A percentile compares a stretch with the other conserved stretches of the same genome.
Conservation (phyloP, 1,284 basidiomycete genomes). For the Peniophora sp. region DNA sequence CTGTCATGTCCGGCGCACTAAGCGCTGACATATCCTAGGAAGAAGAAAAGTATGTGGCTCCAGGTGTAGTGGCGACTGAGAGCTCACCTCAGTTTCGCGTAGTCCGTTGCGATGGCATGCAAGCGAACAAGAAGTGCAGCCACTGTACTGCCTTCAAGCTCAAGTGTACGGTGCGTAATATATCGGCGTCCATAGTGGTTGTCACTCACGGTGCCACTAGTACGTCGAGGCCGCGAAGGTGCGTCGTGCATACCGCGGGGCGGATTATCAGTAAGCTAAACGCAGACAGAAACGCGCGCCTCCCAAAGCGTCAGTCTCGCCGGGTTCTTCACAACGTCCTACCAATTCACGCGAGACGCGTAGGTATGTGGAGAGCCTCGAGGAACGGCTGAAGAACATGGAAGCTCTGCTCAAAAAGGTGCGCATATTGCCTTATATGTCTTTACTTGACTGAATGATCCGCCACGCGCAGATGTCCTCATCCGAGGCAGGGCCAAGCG, state of each 20-base stretch:
- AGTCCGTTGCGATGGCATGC: too few species aligned
- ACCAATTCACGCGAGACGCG: background rate
- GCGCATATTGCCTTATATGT: background rate
- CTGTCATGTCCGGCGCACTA: too few species aligned
- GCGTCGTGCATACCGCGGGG: constrained; percentile 14
- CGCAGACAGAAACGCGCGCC: constrained; percentile 67
- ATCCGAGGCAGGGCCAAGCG: background rate
- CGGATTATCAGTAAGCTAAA: background rate
- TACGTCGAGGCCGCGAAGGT: constrained; percentile 73
- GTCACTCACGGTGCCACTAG: constrained; percentile 14
- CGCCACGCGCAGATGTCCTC: background rate
- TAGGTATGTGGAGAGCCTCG: constrained; percentile 68
- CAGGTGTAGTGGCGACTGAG: too few species aligned
- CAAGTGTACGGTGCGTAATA: constrained; percentile 46
- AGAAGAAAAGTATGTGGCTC: constrained; percentile 33
- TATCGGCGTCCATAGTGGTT: too few species aligned
- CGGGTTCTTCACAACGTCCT: background rate
- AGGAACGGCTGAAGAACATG: constrained; percentile 64
- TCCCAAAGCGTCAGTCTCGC: constrained; percentile 62
- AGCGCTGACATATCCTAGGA: constrained; percentile 32
- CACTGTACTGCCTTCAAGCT: constrained; percentile 69
- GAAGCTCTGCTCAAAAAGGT: constrained; percentile 61
- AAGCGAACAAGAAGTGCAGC: constrained; percentile 53
- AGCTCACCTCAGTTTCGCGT: too few species aligned
- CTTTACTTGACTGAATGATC: background rate